Conservation (phyloP, 208 protist species). For the Leishmania tropica region DNA sequence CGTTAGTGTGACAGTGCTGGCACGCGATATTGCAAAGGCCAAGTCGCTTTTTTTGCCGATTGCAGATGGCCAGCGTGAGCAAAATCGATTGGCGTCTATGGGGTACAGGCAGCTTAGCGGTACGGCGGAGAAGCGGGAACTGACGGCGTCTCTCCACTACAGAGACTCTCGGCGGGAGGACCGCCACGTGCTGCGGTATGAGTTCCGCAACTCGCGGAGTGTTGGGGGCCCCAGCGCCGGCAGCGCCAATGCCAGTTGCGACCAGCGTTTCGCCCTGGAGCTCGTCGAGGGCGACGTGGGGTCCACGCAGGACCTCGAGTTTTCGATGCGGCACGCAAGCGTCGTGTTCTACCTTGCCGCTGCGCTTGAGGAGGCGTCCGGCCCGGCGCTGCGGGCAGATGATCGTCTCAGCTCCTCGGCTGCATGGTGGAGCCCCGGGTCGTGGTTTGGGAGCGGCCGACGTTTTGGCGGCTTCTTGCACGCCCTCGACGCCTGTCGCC, state of each 20-base stretch:
- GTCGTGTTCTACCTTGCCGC: slow-evolving; percentile 59
- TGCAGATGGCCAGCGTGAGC: slow-evolving; percentile 38
- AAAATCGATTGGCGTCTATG: slow-evolving; percentile 14
- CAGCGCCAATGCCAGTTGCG: background rate
- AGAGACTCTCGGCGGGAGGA: slow-evolving; percentile 16
- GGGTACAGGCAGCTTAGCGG: slow-evolving; percentile 33
- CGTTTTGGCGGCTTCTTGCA: slow-evolving; percentile 49
- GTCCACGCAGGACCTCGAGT: slow-evolving; percentile 43
- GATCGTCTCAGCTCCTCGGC: slow-evolving; percentile 8
- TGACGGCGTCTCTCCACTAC: slow-evolving; percentile 28
- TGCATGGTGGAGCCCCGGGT: slow-evolving; percentile 9
- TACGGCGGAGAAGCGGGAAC: slow-evolving; percentile 15
- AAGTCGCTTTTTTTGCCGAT: slow-evolving; percentile 53
- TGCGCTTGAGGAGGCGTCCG: slow-evolving; percentile 33
- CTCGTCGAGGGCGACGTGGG: slow-evolving; percentile 56
- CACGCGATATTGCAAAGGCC: slow-evolving; percentile 48
- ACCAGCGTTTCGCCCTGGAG: slow-evolving; percentile 40
- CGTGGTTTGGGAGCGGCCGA: slow-evolving; percentile 13
- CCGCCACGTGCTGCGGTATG: slow-evolving; percentile 42
- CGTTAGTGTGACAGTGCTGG: slow-evolving; percentile 65
- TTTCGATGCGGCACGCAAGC: slow-evolving; percentile 52
- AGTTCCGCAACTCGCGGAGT: slow-evolving; percentile 18
- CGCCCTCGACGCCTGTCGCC: slow-evolving; percentile 56
- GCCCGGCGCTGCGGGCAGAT: slow-evolving; percentile 10
- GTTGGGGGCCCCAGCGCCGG: background rate